A percentile compares a stretch with the other conserved stretches of the same genome.
phyloP scores from a whole-genome alignment of 441 rosid genomes.

The Lepidium campestre region DNA sequence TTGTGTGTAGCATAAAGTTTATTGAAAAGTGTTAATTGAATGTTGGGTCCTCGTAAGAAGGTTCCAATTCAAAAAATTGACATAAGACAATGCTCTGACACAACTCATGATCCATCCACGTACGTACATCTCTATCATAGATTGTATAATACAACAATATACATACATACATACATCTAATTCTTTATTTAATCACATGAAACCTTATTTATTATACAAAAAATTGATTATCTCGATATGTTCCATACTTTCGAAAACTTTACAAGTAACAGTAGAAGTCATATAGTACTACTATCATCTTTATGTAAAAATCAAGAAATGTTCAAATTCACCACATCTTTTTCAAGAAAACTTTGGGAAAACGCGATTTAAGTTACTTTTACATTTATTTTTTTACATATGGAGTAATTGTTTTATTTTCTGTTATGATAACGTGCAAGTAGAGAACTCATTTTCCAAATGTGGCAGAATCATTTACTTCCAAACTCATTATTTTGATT shows the following conservation, averaged over 20 bases:
- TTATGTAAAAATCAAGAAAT: slow-evolving; percentile 19
- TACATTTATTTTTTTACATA: background rate
- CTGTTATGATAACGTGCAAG: no score
- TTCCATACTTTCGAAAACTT: slow-evolving; percentile 11
- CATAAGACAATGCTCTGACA: slow-evolving; percentile 28
- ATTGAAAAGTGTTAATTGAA: background rate
- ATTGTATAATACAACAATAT: no score
- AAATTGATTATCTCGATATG: slow-evolving; percentile 4
- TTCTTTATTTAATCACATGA: slow-evolving; percentile 8
- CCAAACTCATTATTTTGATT: background rate
- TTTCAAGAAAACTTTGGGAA: slow-evolving; percentile 10
- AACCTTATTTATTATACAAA: background rate
- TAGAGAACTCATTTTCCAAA: background rate
- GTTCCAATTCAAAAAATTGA: slow-evolving; percentile 23
- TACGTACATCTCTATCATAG: slow-evolving; percentile 21
- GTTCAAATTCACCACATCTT: background rate
- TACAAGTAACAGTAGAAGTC: background rate
- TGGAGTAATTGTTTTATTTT: background rate
- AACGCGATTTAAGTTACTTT: background rate
- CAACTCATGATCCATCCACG: slow-evolving; percentile 21
- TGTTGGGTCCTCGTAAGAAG: slow-evolving; percentile 18
- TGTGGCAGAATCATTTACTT: slow-evolving; percentile 13
- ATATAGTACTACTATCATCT: no score
- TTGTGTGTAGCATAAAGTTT: background rate
- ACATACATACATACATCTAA: background rate